Evolutionary conservation across 2,329 filamentous ascomycete genomes (phyloP), one percentile per base, ranked within the genome.

Genomic region (Colletotrichum ledebouriae): DNA sequence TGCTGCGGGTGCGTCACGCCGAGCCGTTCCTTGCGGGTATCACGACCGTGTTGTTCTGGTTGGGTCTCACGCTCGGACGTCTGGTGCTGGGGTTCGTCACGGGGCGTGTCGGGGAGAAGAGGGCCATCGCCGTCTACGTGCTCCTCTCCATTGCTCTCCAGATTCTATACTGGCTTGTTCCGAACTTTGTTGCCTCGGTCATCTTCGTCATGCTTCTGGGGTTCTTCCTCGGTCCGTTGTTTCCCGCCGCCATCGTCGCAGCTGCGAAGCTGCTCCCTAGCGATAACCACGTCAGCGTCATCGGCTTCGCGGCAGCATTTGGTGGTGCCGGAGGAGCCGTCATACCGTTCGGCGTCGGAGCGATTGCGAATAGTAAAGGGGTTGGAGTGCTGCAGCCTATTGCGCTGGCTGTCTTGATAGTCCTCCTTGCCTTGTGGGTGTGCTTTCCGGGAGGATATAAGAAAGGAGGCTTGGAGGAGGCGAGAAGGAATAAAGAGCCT

Each of bases 21-120:
- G 85, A 83, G 25, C 82, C 88, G 0, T 95, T 96, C 74, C 85
- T 89, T 2, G 90, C 91, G 39, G 93, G 93, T 3, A 88, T 96
- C 80, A 89, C 88, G 0, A 90, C 89, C 0, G 95, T 92, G 0
- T 90, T 92, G 0, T 97, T 95, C 80, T 97, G 94, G 94, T 85
- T 93, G 49, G 94, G 93, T 0, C 84, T 97, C 71, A 94, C 93
- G 0, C 77, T 93, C 0, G 93, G 94, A 0, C 84, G 94, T 1
- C 81, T 96, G 3, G 76, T 90, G 0, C 79, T 97, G 15, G 92
- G 92, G 0, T 96, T 97, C 72, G 82, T 94, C 3, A 97, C 93
- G 1, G 89, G 90, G 2, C 82, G 85, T 2, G 81, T 93, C 17
- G 63, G 57, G 12, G 63, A 65, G 49, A 53, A 53, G 29, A 39